Evolutionary conservation across 225 moss, liverwort and hornwort species (phyloP), one percentile per base, ranked within the genome.

Genomic region (Marchantia polymorpha): DNA sequence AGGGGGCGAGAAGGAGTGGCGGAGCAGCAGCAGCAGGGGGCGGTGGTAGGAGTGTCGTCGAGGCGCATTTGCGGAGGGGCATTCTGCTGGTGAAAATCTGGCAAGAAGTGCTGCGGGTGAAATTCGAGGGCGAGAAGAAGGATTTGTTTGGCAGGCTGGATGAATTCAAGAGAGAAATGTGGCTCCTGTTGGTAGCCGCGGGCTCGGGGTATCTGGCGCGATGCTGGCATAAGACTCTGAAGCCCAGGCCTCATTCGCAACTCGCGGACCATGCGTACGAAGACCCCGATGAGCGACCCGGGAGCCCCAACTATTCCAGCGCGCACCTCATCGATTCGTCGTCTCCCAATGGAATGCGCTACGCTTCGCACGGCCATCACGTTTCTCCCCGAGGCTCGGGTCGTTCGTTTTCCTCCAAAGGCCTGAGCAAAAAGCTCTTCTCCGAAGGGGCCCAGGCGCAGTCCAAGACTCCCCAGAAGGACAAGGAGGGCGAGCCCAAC

Each of bases 131-230:
- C 6, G 79, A 82, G 25, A 80, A 80, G 80, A 80, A 73, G 73
- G 72, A 72, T 60, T 73, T 63, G 80, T 64, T 69, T 69, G 74
- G 79, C 46, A 72, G 87, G 74, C 85, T 88, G 87, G 84, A 88
- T 88, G 87, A 88, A 79, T 84, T 82, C 78, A 81, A 83, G 77
- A 87, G 87, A 87, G 87, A 91, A 83, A 91, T 91, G 89, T 91
- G 91, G 91, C 83, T 91, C 75, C 74, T 91, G 16, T 75, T 91
- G 74, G 89, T 89, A 78, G 89, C 91, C 83, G 91, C 91, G 51
- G 91, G 91, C 66, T 91, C 91, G 76, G 91, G 91, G 11, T 91
- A 91, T 73, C 83, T 91, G 51, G 91, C 89, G 60, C 84, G 81
- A 84, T 89, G 91, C 67, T 91, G 89, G 89, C 91, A 89, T 46